Percentiles rank a stretch among this genome's conserved stretches.
These are phyloP conservation scores for Aspergillus incahuasiensis DNA, from an alignment of 495 filamentous ascomycete species.

Conservation along the genomic window DNA sequence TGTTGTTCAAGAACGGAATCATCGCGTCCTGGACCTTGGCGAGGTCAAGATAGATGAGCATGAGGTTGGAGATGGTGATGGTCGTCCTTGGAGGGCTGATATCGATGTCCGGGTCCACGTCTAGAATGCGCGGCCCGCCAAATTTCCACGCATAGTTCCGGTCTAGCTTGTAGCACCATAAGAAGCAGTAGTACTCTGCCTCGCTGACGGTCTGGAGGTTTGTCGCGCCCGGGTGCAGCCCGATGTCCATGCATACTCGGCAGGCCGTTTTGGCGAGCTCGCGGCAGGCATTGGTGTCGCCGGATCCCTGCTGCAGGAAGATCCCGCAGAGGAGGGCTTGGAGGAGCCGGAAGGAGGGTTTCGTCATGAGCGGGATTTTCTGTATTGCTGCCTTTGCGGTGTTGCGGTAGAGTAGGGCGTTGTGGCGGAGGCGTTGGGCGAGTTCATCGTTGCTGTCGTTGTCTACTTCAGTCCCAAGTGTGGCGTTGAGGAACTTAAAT, in stretches of 20 bases:
- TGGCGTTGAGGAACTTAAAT: slow-evolving; percentile 20
- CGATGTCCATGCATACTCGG: slow-evolving; percentile 16
- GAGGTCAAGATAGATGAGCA: slow-evolving; percentile 17
- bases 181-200: slow-evolving; percentile 22
- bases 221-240: background rate
- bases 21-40: slow-evolving; percentile 20
- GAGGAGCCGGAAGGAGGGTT: slow-evolving; percentile 12
- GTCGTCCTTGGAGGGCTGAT: background rate
- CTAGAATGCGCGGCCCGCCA: slow-evolving; percentile 3
- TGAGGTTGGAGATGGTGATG: slow-evolving; percentile 4
- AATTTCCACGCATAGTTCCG: slow-evolving; percentile 22
- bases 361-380: slow-evolving; percentile 12
- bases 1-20: slow-evolving; percentile 7
- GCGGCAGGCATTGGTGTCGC: slow-evolving; percentile 14
- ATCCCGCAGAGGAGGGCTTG: slow-evolving; percentile 18
- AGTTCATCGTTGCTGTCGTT: slow-evolving; percentile 11
- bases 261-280: slow-evolving; percentile 20
- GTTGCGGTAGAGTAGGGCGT: slow-evolving; percentile 11
- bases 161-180: slow-evolving; percentile 26
- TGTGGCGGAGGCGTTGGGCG: slow-evolving; percentile 4
- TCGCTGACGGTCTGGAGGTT: background rate
- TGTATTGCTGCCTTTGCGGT: slow-evolving; percentile 15
- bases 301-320: slow-evolving; percentile 22
- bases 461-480: background rate
- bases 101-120: slow-evolving; percentile 4